These are phyloP conservation scores for Phytophthora lateralis DNA, from an alignment of 352 stramenopile genomes.

Conservation along the genomic window DNA sequence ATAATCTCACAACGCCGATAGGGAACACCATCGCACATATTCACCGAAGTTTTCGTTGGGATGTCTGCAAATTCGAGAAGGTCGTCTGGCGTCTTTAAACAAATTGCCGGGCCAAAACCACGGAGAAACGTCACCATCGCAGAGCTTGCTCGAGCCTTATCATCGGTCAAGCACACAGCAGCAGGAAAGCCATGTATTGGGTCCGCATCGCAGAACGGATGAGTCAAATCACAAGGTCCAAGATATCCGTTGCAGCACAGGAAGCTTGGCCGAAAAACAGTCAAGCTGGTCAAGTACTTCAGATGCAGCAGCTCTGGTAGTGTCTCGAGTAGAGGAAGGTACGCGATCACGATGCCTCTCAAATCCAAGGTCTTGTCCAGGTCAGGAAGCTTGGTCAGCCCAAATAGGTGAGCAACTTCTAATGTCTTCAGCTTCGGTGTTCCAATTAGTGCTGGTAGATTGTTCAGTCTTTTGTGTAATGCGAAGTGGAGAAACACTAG, in stretches of 20 bases:
- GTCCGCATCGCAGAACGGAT: constrained; percentile 20
- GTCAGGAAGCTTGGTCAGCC: constrained; percentile 26
- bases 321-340: constrained; percentile 19
- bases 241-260: constrained; percentile 47
- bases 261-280: constrained; percentile 18
- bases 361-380: constrained; percentile 27
- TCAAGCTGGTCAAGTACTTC: constrained; percentile 22
- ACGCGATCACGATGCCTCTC: constrained; percentile 30
- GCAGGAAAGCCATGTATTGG: constrained; percentile 7
- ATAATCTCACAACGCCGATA: constrained; percentile 25
- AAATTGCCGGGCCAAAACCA: constrained; percentile 14
- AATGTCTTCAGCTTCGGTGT: constrained; percentile 39
- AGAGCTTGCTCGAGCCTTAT: constrained; percentile 6
- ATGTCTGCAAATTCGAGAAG: constrained; percentile 28
- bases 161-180: constrained; percentile 18
- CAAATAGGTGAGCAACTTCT: constrained; percentile 28
- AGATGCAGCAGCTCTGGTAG: constrained; percentile 31
- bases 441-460: constrained; percentile 38
- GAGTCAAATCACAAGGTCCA: constrained; percentile 29
- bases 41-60: constrained; percentile 24
- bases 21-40: constrained; percentile 21
- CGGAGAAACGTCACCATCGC: constrained; percentile 13
- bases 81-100: constrained; percentile 18
- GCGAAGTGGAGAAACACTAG: constrained; percentile 45
- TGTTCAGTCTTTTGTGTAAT: constrained; percentile 19